Evolutionary conservation across 2,329 filamentous ascomycete species (phyloP).

Genomic region (Ophiosphaerella narmari): DNA sequence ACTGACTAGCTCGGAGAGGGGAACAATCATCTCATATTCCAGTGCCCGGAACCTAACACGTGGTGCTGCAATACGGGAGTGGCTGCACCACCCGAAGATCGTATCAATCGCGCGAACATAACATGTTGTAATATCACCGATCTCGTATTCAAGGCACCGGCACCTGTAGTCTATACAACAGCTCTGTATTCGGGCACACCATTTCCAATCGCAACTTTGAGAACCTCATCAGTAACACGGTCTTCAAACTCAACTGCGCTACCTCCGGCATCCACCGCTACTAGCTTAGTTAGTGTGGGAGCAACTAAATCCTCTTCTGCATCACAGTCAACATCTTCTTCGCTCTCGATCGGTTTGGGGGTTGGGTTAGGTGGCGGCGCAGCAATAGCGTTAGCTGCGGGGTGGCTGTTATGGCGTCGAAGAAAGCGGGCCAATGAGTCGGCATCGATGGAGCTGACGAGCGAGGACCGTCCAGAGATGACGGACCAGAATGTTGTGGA

Average conservation of each 20-base stretch:
- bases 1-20: not conserved
- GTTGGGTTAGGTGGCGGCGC: not conserved
- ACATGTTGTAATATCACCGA: conserved; percentile 4
- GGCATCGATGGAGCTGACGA: not conserved
- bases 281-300: not conserved
- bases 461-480: not conserved
- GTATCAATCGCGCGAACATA: conserved; percentile 1
- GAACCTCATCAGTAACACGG: not conserved
- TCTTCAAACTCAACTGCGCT: not conserved
- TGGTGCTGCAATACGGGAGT: conserved; percentile 6
- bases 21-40: conserved; percentile 1
- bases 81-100: not conserved
- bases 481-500: not conserved
- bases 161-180: conserved; percentile 1
- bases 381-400: not conserved
- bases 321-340: not conserved
- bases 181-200: not conserved
- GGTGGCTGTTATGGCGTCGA: not conserved
- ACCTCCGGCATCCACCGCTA: not conserved
- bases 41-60: conserved; percentile 1
- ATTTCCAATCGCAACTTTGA: not conserved
- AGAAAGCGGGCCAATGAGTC: not conserved
- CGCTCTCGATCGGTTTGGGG: conserved; percentile 2
- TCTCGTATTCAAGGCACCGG: not conserved
- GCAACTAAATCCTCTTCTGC: not conserved